phyloP scores from a whole-genome alignment of 2,329 filamentous ascomycete genomes.

The Phaeomoniella chlamydospora region DNA sequence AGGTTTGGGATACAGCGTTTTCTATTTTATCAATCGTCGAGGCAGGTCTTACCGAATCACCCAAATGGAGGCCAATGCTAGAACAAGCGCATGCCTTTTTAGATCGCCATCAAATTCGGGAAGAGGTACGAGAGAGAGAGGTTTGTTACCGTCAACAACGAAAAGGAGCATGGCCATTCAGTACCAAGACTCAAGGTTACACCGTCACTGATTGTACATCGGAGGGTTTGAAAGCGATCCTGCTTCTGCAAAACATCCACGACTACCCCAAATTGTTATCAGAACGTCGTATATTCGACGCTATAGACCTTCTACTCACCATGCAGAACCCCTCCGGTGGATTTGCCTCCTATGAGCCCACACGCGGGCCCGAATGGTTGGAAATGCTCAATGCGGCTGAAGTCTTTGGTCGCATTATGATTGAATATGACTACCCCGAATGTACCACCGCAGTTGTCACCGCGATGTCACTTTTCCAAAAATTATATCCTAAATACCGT shows the following conservation, averaged over 20 bases:
- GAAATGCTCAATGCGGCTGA: constrained; percentile 90
- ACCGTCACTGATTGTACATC: constrained; percentile 90
- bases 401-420: constrained; percentile 94
- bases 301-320: constrained; percentile 76
- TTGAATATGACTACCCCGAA: constrained; percentile 96
- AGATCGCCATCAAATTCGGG: constrained; percentile 79
- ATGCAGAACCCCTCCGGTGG: constrained; percentile 83
- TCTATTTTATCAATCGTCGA: constrained; percentile 69
- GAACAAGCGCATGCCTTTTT: constrained; percentile 70
- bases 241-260: constrained; percentile 67
- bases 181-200: constrained; percentile 83
- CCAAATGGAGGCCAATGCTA: constrained; percentile 71
- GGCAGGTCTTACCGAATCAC: constrained; percentile 61
- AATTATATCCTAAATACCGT: constrained; percentile 71
- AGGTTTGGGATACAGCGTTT: constrained; percentile 93
- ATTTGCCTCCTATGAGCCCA: constrained; percentile 79
- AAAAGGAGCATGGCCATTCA: constrained; percentile 94
- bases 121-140: constrained; percentile 63
- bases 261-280: constrained; percentile 62
- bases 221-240: constrained; percentile 74
- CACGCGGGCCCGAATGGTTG: constrained; percentile 60
- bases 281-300: constrained; percentile 67
- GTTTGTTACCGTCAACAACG: constrained; percentile 78
- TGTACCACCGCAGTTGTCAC: constrained; percentile 94
- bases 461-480: constrained; percentile 66